Evolutionary conservation across 202 grass and related monocot genomes (phyloP), one percentile per base, ranked within the genome.

Genomic region (Cymbopogon flexuosus): DNA sequence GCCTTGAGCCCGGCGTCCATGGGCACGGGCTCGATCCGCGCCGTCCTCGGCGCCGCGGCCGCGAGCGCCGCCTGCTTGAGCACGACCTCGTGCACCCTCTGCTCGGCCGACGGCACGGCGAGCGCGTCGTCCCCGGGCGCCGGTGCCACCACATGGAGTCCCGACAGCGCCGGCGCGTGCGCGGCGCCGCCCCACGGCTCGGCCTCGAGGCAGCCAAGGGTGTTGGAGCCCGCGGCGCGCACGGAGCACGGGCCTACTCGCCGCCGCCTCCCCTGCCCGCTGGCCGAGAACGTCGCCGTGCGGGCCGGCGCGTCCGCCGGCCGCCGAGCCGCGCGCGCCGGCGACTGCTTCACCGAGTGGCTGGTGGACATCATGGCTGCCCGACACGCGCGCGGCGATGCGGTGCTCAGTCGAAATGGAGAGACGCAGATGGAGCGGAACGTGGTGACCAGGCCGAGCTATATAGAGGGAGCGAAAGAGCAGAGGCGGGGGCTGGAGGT

Each of bases 21-120:
- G 0, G 85, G 81, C 64, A 59, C 84, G 52, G 31, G 77, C 73
- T 73, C 41, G 14, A 69, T 6, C 37, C 75, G 80, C 10, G 68
- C 29, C 23, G 67, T 65, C 70, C 79, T 69, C 33, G 81, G 75
- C 15, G 31, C 5, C 19, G 64, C 77, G 10, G 57, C 73, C 33
- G 91, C 88, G 49, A 94, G 87, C 39, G 86, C 86, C 14, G 90
- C 95, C 83, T 97, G 92, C 84, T 88, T 93, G 52, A 97, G 29
- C 14, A 97, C 94, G 34, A 97, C 81, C 41, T 97, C 75, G 67
- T 82, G 89, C 73, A 94, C 94, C 82, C 75, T 94, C 86, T 97
- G 74, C 86, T 91, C 90, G 16, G 84, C 68, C 52, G 90, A 72
- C 52, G 90, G 82, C 52, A 83, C 54, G 27, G 62, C 67, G 24